Percentiles rank a stretch among this genome's conserved stretches.
Evolutionary conservation across 2,329 filamentous ascomycete species (phyloP).

Genomic region (Aspergillus persii): DNA sequence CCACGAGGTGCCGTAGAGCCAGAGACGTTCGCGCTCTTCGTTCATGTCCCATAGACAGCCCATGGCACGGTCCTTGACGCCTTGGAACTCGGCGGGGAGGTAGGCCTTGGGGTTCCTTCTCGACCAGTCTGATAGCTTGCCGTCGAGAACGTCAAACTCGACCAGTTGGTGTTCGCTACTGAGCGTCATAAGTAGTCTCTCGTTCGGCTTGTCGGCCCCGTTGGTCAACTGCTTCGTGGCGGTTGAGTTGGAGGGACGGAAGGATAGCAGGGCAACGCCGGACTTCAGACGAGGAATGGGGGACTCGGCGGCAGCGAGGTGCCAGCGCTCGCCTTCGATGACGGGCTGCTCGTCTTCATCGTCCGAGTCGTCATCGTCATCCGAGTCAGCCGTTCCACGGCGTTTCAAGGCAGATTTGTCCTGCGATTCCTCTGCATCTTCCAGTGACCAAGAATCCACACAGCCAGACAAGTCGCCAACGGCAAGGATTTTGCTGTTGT

Average conservation of each 20-base stretch:
- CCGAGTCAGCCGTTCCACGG: constrained; percentile 47
- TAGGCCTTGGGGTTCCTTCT: constrained; percentile 73
- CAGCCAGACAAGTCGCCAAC: constrained; percentile 79
- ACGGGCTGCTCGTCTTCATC: constrained; percentile 49
- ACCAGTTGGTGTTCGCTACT: constrained; percentile 67
- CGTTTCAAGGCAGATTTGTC: constrained; percentile 33
- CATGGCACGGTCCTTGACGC: constrained; percentile 75
- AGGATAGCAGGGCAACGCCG: constrained; percentile 66
- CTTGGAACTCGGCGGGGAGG: constrained; percentile 71
- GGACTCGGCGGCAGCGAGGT: constrained; percentile 66
- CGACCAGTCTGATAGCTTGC: constrained; percentile 80
- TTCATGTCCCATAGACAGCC: constrained; percentile 79
- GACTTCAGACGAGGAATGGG: constrained; percentile 68
- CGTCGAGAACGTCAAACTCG: constrained; percentile 75
- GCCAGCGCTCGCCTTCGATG: constrained; percentile 68
- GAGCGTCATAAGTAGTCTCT: constrained; percentile 59
- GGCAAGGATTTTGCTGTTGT: constrained; percentile 75
- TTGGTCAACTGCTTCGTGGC: constrained; percentile 39
- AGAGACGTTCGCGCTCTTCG: constrained; percentile 60
- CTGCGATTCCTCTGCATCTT: constrained; percentile 49
- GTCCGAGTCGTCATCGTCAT: constrained; percentile 47
- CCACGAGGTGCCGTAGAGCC: constrained; percentile 84
- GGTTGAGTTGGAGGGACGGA: constrained; percentile 49
- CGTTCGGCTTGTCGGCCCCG: constrained; percentile 48
- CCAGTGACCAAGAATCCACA: constrained; percentile 80